A percentile compares a stretch with the other conserved stretches of the same genome.
Conservation (phyloP, 345 rosid species). For the Passiflora organensis region DNA sequence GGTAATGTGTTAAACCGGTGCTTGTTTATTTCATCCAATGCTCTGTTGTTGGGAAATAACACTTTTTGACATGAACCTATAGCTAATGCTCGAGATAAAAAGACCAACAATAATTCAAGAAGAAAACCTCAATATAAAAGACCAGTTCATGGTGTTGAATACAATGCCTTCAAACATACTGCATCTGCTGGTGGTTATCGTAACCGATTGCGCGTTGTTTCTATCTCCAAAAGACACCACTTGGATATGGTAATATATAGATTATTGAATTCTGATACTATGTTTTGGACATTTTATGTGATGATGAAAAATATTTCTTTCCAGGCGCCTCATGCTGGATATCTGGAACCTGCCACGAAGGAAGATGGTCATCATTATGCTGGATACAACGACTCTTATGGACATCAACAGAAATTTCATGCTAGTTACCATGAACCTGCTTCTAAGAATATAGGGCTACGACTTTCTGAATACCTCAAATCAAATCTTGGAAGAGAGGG, state of each 20-base stretch:
- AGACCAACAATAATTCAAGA: slow-evolving; percentile 3
- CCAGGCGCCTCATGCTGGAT: slow-evolving; percentile 29
- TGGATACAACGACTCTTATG: slow-evolving; percentile 2
- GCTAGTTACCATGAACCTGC: background rate
- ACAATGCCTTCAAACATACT: no score
- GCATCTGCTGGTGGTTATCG: no score
- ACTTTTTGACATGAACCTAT: background rate
- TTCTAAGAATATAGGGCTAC: slow-evolving; percentile 1
- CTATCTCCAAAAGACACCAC: slow-evolving; percentile 16
- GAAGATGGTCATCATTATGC: slow-evolving; percentile 1
- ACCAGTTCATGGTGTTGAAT: background rate
- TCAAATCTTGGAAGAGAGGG: slow-evolving; percentile 2
- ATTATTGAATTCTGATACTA: background rate
- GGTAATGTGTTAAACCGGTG: slow-evolving; percentile 6
- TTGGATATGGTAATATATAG: slow-evolving; percentile 18
- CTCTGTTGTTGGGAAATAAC: background rate
- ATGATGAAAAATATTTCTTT: slow-evolving; percentile 6
- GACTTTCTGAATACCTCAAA: slow-evolving; percentile 7
- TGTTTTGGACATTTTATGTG: background rate
- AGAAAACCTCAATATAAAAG: slow-evolving; percentile 6
- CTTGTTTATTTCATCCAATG: background rate
- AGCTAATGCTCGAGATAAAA: slow-evolving; percentile 13
- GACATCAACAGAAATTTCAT: slow-evolving; percentile 7
- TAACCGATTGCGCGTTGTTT: background rate
- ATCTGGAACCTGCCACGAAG: slow-evolving; percentile 1